These are phyloP conservation scores for Macadamia tetraphylla DNA, from an alignment of 164 flowering plant genomes.

Conservation along the genomic window DNA sequence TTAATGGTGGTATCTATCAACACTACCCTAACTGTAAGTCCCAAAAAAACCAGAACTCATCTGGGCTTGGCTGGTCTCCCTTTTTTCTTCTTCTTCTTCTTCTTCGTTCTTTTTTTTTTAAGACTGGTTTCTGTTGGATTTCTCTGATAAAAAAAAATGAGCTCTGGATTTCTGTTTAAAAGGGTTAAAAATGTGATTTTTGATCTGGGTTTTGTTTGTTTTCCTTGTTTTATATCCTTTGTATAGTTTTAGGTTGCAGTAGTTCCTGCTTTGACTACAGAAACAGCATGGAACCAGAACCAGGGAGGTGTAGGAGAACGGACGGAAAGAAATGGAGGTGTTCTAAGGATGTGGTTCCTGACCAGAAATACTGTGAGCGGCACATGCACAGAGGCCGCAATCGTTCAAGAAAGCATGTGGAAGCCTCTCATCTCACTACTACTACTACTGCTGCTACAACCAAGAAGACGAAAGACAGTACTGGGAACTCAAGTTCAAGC, in stretches of 20 bases:
- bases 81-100: not conserved
- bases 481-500: constrained; percentile 14
- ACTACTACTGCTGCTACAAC: not conserved
- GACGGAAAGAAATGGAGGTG: constrained; percentile 34
- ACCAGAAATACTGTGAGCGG: constrained; percentile 26
- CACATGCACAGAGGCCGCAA: constrained; percentile 26
- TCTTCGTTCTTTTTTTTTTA: not conserved
- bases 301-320: constrained; percentile 31
- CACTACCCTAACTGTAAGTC: constrained; percentile 7
- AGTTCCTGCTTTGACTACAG: constrained; percentile 2
- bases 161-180: not conserved
- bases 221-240: not conserved
- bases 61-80: not conserved
- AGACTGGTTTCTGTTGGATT: not conserved
- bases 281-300: constrained; percentile 19
- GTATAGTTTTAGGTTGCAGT: constrained; percentile 8
- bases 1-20: constrained; percentile 2
- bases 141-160: not conserved
- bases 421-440: constrained; percentile 9
- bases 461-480: not conserved
- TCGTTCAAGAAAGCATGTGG: constrained; percentile 37
- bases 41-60: not conserved
- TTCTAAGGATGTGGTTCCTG: constrained; percentile 15
- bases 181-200: not conserved
- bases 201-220: not conserved